Percentiles rank a stretch among this genome's conserved stretches.
phyloP scores from a whole-genome alignment of 2,329 filamentous ascomycete species.

The Diplodia seriata region DNA sequence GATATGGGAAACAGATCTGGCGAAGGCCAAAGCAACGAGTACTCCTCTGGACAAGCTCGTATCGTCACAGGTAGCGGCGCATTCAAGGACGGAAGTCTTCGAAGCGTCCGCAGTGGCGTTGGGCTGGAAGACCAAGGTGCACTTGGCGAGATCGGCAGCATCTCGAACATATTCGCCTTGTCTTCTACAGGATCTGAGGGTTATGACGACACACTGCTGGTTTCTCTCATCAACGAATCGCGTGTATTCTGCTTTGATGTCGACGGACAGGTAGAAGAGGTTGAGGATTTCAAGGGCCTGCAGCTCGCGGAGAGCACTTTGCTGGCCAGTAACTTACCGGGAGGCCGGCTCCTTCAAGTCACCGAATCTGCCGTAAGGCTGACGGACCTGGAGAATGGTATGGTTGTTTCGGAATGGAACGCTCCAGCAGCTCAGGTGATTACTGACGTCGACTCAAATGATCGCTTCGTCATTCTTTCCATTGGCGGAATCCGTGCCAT shows the following conservation, averaged over 20 bases:
- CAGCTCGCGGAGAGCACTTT: conserved; percentile 74
- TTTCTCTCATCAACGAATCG: conserved; percentile 84
- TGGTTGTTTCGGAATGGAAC: conserved; percentile 66
- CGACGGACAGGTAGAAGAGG: conserved; percentile 83
- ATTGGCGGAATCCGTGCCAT: conserved; percentile 76
- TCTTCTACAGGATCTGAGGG: conserved; percentile 57
- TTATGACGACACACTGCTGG: conserved; percentile 73
- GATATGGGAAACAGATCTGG: conserved; percentile 88
- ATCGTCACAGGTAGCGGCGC: conserved; percentile 93
- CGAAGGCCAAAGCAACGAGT: conserved; percentile 82
- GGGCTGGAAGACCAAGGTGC: conserved; percentile 87
- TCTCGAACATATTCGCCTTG: conserved; percentile 76
- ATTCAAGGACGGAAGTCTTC: conserved; percentile 83
- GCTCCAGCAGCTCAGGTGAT: conserved; percentile 63
- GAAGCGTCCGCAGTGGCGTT: conserved; percentile 92
- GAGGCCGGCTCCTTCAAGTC: conserved; percentile 74
- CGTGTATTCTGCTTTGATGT: conserved; percentile 78
- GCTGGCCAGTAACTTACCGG: conserved; percentile 69
- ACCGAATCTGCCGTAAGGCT: conserved; percentile 70
- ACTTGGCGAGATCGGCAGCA: conserved; percentile 77
- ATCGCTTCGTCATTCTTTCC: conserved; percentile 73
- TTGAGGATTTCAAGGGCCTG: conserved; percentile 77
- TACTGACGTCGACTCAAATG: conserved; percentile 78
- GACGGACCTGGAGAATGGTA: conserved; percentile 63
- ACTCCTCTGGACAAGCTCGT: conserved; percentile 91